phyloP scores from a whole-genome alignment of 2,329 filamentous ascomycete genomes.

The Fusarium sp. region DNA sequence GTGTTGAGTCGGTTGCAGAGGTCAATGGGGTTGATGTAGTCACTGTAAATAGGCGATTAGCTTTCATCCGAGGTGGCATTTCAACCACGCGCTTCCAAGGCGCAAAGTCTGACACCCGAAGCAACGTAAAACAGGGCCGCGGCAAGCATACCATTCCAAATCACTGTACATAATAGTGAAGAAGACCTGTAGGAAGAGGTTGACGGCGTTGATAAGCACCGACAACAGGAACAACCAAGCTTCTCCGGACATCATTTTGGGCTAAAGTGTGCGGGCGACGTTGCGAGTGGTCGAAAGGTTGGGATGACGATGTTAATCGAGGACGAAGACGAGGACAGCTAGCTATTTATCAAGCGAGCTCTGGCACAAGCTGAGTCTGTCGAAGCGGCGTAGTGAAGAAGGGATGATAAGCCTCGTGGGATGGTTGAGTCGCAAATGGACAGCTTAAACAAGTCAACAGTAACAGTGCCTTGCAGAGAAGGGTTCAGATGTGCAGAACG shows the following conservation, averaged over 20 bases:
- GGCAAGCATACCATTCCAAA: conserved; percentile 86
- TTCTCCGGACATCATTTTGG: conserved; percentile 85
- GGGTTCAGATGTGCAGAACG: conserved; percentile 2
- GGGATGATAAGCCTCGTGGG: conserved; percentile 29
- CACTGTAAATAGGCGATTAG: conserved; percentile 65
- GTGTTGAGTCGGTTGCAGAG: conserved; percentile 99
- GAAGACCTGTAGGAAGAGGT: conserved; percentile 99
- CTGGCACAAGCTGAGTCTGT: conserved; percentile 40
- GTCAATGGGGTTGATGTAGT: conserved; percentile 99
- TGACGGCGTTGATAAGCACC: conserved; percentile 99
- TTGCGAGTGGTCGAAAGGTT: conserved; percentile 14
- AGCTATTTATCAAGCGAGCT: conserved; percentile 47
- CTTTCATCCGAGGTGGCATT: conserved; percentile 11
- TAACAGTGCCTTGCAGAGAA: conserved; percentile 31
- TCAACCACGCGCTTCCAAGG: conserved; percentile 25
- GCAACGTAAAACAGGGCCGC: conserved; percentile 11
- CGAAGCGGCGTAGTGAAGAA: conserved; percentile 13
- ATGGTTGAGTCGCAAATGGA: conserved; percentile 6
- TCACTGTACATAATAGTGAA: conserved; percentile 99
- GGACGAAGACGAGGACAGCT: conserved; percentile 19
- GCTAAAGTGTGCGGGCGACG: conserved; percentile 31
- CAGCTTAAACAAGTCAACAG: conserved; percentile 12
- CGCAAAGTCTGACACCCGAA: conserved; percentile 29
- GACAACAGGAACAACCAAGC: conserved; percentile 98
- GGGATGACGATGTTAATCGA: conserved; percentile 33